These are phyloP conservation scores for Fusarium sp. DNA, from an alignment of 2,329 filamentous ascomycete genomes.

Conservation along the genomic window DNA sequence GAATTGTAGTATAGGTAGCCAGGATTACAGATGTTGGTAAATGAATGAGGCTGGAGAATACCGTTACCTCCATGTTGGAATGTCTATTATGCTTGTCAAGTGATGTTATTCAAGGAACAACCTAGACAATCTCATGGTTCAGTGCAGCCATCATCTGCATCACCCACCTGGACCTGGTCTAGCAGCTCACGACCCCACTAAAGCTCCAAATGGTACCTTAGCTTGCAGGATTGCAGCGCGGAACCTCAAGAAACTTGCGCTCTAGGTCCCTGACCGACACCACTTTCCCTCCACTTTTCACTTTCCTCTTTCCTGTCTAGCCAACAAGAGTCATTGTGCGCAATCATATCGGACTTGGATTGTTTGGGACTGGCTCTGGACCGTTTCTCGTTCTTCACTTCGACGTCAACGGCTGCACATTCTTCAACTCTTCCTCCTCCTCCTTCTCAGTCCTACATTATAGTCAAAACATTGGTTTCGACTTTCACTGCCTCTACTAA, in stretches of 20 bases:
- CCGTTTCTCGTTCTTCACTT: conserved; percentile 9
- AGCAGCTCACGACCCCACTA: conserved; percentile 23
- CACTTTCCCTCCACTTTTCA: conserved; percentile 22
- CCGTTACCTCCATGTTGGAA: background rate
- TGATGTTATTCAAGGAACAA: background rate
- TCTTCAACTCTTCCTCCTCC: conserved; percentile 37
- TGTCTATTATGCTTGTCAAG: background rate
- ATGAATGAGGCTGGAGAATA: conserved; percentile 2
- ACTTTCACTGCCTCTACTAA: conserved; percentile 6
- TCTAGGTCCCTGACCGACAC: conserved; percentile 15
- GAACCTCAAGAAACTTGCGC: conserved; percentile 1
- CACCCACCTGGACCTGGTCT: conserved; percentile 14
- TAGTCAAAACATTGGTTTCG: conserved; percentile 13
- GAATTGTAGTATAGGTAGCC: background rate
- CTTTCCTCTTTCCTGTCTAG: conserved; percentile 11
- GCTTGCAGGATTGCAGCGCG: conserved; percentile 2
- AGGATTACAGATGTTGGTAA: background rate
- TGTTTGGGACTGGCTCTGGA: conserved; percentile 14
- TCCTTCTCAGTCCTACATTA: conserved; percentile 21
- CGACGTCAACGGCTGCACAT: conserved; percentile 25
- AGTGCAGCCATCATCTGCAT: conserved; percentile 3
- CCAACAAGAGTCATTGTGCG: conserved; percentile 20
- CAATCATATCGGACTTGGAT: conserved; percentile 19
- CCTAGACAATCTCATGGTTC: conserved; percentile 8
- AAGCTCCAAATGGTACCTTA: conserved; percentile 25